Evolutionary conservation across 2,329 filamentous ascomycete species (phyloP).

Genomic region (Diaporthe nobilis): DNA sequence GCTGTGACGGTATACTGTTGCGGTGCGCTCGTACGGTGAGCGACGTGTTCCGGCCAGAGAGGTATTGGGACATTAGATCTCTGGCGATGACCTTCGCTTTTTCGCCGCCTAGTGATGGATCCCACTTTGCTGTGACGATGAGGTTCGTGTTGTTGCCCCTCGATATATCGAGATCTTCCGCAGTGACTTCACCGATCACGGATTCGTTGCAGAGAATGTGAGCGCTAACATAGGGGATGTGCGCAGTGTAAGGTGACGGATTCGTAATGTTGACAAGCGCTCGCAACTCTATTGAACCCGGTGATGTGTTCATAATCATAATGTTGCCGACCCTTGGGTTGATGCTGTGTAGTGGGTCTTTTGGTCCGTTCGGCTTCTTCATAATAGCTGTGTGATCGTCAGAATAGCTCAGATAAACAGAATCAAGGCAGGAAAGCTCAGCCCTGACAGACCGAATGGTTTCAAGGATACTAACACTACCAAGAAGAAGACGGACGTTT

Average conservation of each 20-base stretch:
- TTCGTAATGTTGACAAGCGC: slow-evolving; percentile 89
- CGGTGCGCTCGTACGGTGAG: slow-evolving; percentile 81
- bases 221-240: slow-evolving; percentile 84
- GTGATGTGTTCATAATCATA: slow-evolving; percentile 79
- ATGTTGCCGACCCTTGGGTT: slow-evolving; percentile 79
- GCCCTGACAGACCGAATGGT: slow-evolving; percentile 26
- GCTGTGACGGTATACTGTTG: slow-evolving; percentile 80
- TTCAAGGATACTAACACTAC: slow-evolving; percentile 56
- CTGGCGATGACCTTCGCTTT: slow-evolving; percentile 73
- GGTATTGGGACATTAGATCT: slow-evolving; percentile 84
- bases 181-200: slow-evolving; percentile 81
- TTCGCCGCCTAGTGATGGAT: slow-evolving; percentile 77
- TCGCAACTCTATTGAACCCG: slow-evolving; percentile 78
- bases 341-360: slow-evolving; percentile 61
- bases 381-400: slow-evolving; percentile 39
- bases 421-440: slow-evolving; percentile 25
- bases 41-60: slow-evolving; percentile 89
- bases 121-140: slow-evolving; percentile 79
- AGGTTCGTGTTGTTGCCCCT: slow-evolving; percentile 82
- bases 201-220: slow-evolving; percentile 81
- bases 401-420: slow-evolving; percentile 28
- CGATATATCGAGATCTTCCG: slow-evolving; percentile 72
- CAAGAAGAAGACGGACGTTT: slow-evolving; percentile 86
- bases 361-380: slow-evolving; percentile 27
- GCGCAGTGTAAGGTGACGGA: slow-evolving; percentile 87